These are phyloP conservation scores for Cucumis melo DNA, from an alignment of 306 rosid genomes.

Conservation along the genomic window DNA sequence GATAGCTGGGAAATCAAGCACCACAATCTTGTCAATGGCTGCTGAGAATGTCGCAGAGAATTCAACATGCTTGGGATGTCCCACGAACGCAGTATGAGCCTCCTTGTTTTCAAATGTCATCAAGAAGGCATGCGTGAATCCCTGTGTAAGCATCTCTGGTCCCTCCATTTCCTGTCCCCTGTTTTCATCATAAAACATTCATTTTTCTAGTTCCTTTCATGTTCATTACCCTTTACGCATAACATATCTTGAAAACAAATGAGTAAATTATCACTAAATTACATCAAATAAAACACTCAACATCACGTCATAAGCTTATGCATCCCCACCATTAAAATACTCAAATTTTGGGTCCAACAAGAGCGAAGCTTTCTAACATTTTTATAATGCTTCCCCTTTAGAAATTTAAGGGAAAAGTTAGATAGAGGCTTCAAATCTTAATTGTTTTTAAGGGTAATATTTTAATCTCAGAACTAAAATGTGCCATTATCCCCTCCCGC, in stretches of 20 bases:
- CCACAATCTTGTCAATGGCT: constrained; percentile 72
- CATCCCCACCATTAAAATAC: background rate
- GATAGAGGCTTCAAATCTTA: background rate
- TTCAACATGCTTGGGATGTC: constrained; percentile 67
- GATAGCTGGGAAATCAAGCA: constrained; percentile 68
- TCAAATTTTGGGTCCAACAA: background rate
- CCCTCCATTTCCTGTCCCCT: constrained; percentile 87
- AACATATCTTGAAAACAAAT: background rate
- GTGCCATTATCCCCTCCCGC: background rate
- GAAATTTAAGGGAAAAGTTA: background rate
- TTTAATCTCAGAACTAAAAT: background rate
- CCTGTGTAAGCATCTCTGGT: constrained; percentile 64
- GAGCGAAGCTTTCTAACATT: background rate
- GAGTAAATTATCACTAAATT: background rate
- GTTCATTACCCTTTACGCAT: background rate
- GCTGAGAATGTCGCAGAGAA: constrained; percentile 69
- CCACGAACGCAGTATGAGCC: constrained; percentile 44
- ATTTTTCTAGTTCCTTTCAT: background rate
- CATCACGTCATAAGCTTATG: background rate
- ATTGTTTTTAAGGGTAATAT: background rate
- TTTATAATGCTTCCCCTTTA: background rate
- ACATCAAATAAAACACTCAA: background rate
- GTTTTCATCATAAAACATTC: background rate
- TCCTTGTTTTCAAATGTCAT: constrained; percentile 82
- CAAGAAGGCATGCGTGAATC: constrained; percentile 81